Conservation (phyloP, 805 yeast species). For the Suhomyces prunicola region DNA sequence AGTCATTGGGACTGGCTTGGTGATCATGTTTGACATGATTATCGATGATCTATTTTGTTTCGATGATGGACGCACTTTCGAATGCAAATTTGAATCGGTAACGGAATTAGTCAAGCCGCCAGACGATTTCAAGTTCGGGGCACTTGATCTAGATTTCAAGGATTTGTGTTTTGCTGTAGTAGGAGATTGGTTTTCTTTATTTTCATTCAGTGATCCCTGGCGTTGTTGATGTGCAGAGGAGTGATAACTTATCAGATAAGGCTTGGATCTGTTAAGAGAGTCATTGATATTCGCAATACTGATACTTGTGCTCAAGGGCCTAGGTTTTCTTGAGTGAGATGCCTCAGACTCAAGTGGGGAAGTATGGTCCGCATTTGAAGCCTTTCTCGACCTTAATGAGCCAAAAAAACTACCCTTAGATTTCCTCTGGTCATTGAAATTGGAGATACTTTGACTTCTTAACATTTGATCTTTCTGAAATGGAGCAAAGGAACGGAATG, state of each 20-base stretch:
- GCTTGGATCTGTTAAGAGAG: neutral
- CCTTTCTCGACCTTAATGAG: slow-evolving; percentile 14
- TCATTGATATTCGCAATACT: slow-evolving; percentile 1
- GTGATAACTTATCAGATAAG: neutral
- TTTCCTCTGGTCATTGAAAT: slow-evolving; percentile 17
- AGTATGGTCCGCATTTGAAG: slow-evolving; percentile 6
- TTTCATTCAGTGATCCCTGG: slow-evolving; percentile 1
- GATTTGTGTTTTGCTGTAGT: slow-evolving; percentile 2
- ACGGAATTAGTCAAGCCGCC: neutral
- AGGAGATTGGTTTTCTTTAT: slow-evolving; percentile 14
- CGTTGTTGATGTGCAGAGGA: slow-evolving; percentile 3
- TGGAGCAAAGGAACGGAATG: neutral
- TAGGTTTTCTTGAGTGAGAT: slow-evolving; percentile 6
- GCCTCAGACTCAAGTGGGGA: neutral
- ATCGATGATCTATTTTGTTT: slow-evolving; percentile 2
- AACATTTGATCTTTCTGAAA: slow-evolving; percentile 13
- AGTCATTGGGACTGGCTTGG: neutral
- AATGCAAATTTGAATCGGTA: neutral
- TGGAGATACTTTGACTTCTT: slow-evolving; percentile 25
- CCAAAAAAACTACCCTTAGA: slow-evolving; percentile 12
- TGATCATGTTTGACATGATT: slow-evolving; percentile 2
- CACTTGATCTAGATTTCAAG: slow-evolving; percentile 20
- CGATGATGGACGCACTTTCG: neutral
- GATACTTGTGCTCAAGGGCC: slow-evolving; percentile 16
- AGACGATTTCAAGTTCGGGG: slow-evolving; percentile 16